phyloP scores from a whole-genome alignment of 306 rosid genomes.

The Citrullus colocynthis region DNA sequence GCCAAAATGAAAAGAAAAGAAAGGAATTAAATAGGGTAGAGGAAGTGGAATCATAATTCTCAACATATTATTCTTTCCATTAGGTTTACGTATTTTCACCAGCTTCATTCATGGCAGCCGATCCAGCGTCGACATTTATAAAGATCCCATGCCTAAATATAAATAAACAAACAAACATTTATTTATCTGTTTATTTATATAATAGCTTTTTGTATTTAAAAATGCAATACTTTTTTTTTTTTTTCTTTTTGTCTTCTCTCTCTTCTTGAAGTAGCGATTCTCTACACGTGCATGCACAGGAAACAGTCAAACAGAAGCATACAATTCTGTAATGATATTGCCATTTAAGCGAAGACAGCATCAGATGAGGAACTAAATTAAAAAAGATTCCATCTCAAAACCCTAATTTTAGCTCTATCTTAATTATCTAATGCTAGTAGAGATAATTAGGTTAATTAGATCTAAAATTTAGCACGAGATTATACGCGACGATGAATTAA shows the following conservation, averaged over 20 bases:
- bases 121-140: background rate
- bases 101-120: conserved; percentile 4
- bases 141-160: background rate
- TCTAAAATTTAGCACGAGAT: background rate
- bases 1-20: background rate
- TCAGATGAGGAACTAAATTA: background rate
- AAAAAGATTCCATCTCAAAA: background rate
- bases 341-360: background rate
- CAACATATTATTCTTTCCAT: background rate
- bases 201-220: background rate
- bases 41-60: background rate
- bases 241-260: background rate
- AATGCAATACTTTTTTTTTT: background rate
- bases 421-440: too few relatives aligned
- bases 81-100: background rate
- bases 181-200: background rate
- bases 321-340: conserved; percentile 3
- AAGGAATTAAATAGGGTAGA: background rate
- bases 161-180: too few relatives aligned
- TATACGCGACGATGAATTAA: background rate
- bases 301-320: background rate
- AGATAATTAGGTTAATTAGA: background rate
- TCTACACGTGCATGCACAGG: background rate
- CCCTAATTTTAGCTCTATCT: background rate
- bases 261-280: background rate